A percentile compares a stretch with the other conserved stretches of the same genome.
These are phyloP conservation scores for Acanthamoeba culbertsoni DNA, from an alignment of 208 protist genomes.

Conservation along the genomic window DNA sequence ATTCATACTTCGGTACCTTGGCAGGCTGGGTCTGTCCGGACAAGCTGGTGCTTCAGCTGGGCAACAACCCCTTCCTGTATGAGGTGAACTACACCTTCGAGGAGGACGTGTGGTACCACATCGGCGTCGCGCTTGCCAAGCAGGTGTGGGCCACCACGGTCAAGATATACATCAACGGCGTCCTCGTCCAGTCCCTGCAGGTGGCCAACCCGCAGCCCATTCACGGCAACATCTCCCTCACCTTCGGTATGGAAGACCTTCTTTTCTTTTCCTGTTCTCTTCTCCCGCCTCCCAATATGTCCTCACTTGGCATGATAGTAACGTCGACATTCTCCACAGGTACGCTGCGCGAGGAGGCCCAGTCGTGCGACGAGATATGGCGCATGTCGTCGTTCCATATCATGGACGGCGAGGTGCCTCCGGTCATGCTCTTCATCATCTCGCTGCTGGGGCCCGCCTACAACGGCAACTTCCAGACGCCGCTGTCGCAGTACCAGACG, in stretches of 20 bases:
- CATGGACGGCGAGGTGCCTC: conserved; percentile 31
- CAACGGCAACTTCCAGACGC: conserved; percentile 34
- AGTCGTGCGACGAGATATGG: conserved; percentile 34
- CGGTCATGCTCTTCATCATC: conserved; percentile 48
- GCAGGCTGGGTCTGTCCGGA: conserved; percentile 12
- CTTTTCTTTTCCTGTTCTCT: not conserved
- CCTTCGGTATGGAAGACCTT: not conserved
- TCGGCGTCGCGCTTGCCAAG: conserved; percentile 6
- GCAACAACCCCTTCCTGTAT: conserved; percentile 54
- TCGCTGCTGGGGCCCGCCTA: conserved; percentile 33
- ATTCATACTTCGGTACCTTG: not conserved
- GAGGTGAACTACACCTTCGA: conserved; percentile 29
- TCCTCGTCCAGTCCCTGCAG: not conserved
- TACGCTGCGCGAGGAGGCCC: not conserved
- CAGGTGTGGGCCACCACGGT: not conserved
- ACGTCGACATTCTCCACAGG: not conserved
- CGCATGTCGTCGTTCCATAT: conserved; percentile 34
- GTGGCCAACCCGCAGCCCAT: not conserved
- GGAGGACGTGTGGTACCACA: conserved; percentile 41
- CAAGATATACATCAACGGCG: conserved; percentile 41
- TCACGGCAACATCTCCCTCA: conserved; percentile 47
- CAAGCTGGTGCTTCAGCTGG: conserved; percentile 33
- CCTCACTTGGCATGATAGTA: too few relatives aligned
- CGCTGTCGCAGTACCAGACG: conserved; percentile 33
- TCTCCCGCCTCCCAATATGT: too few relatives aligned